Evolutionary conservation across 306 rosid species (phyloP).

Genomic region (Casuarina cunninghamiana): DNA sequence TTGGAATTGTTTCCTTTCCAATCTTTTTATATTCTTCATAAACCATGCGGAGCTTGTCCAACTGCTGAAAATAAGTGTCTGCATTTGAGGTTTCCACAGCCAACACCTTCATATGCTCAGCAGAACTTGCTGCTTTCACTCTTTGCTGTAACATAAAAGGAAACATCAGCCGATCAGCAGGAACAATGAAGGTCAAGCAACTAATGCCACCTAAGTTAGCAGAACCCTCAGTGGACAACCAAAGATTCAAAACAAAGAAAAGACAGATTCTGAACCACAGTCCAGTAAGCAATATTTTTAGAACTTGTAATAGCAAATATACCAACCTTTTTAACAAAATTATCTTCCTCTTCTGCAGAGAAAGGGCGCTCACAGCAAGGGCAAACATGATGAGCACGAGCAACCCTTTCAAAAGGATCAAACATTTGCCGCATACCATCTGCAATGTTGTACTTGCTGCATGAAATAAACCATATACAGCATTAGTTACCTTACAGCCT

Average conservation of each 20-base stretch:
- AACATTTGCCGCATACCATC: conserved; percentile 96
- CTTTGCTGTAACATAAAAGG: conserved; percentile 68
- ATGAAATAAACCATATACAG: conserved; percentile 37
- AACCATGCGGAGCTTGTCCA: conserved; percentile 82
- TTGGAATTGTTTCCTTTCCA: conserved; percentile 73
- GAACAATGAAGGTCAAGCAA: not conserved
- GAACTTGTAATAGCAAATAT: conserved; percentile 23
- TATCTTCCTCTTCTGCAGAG: conserved; percentile 90
- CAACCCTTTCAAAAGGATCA: conserved; percentile 94
- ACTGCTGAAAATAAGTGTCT: conserved; percentile 81
- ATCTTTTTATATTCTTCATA: conserved; percentile 84
- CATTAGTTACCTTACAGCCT: conserved; percentile 30
- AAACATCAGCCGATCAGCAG: conserved; percentile 30
- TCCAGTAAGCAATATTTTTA: conserved; percentile 1
- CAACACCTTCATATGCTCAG: conserved; percentile 79
- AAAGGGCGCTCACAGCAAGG: conserved; percentile 97
- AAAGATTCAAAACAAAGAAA: not conserved
- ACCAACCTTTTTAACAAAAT: conserved; percentile 85
- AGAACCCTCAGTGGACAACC: not conserved
- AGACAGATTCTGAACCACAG: not conserved
- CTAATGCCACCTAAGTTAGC: not conserved
- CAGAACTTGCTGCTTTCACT: conserved; percentile 74
- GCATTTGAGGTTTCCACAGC: conserved; percentile 64
- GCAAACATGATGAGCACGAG: conserved; percentile 87
- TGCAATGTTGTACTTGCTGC: conserved; percentile 82